Conservation (phyloP, 2,329 filamentous ascomycete species). For the Colletotrichum sp. region DNA sequence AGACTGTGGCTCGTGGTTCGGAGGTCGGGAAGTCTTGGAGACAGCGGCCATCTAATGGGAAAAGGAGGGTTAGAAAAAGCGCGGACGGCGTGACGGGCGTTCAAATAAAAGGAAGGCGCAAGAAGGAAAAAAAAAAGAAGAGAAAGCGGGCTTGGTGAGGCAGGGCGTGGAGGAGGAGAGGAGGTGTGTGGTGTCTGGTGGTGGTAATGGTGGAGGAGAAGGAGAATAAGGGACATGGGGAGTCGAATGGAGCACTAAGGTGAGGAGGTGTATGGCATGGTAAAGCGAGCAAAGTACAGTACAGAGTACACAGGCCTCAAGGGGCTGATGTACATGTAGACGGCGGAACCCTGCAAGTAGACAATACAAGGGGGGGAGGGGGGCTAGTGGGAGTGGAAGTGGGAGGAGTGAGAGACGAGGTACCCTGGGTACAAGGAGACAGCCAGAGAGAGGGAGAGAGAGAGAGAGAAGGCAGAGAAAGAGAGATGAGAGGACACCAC, state of each 20-base stretch:
- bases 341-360: conserved; percentile 14
- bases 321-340: conserved; percentile 15
- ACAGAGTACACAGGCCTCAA: conserved; percentile 14
- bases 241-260: conserved; percentile 1
- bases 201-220: conserved; percentile 13
- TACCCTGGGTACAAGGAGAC: neutral
- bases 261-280: neutral
- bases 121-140: conserved; percentile 8
- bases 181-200: conserved; percentile 9
- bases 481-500: too few relatives aligned
- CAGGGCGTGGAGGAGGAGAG: conserved; percentile 19
- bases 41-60: conserved; percentile 23
- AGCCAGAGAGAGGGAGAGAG: neutral
- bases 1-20: conserved; percentile 19
- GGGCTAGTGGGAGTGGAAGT: neutral
- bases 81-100: conserved; percentile 14
- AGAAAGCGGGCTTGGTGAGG: conserved; percentile 22
- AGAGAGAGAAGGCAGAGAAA: too few relatives aligned
- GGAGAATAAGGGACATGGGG: conserved; percentile 19
- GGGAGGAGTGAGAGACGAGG: neutral
- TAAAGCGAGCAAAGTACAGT: neutral
- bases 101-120: conserved; percentile 20
- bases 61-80: neutral
- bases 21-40: conserved; percentile 20
- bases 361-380: conserved; percentile 11